Conservation (phyloP, 305 asterid species). For the Caryopteris hybrid region DNA sequence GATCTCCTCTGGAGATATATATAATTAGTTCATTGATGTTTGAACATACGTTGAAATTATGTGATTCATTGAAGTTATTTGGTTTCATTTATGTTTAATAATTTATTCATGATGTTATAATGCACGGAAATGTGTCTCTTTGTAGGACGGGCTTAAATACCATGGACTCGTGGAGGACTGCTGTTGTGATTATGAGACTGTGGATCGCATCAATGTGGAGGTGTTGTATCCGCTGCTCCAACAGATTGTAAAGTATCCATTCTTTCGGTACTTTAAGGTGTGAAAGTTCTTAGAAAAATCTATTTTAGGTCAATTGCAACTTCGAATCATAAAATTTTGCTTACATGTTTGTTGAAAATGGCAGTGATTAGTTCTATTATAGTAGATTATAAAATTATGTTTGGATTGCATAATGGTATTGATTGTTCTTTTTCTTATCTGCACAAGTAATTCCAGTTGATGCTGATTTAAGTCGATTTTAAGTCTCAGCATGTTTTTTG, state of each 20-base stretch:
- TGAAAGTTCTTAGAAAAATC: not conserved
- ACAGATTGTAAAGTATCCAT: slow-evolving; percentile 48
- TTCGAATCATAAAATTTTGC: not conserved
- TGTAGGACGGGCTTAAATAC: slow-evolving; percentile 37
- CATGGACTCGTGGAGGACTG: slow-evolving; percentile 61
- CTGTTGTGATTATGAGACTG: slow-evolving; percentile 53
- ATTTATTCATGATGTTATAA: not conserved
- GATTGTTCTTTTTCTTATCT: not conserved
- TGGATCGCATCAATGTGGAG: slow-evolving; percentile 44
- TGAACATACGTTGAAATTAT: not conserved
- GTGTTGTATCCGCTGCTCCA: slow-evolving; percentile 55
- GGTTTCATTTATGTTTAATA: not conserved
- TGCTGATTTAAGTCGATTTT: not conserved
- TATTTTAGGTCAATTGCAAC: not conserved
- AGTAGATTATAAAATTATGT: not conserved
- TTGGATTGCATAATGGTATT: not conserved
- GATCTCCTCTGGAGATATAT: not conserved
- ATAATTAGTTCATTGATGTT: not conserved
- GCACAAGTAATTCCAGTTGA: not conserved
- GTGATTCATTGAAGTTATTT: not conserved
- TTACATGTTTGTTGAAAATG: not conserved
- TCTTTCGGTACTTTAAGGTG: slow-evolving; percentile 74
- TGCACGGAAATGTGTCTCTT: slow-evolving; percentile 2
- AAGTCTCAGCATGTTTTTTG: not conserved
- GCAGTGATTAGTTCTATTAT: not conserved